phyloP scores from a whole-genome alignment of 1,284 basidiomycete genomes.

The Cryptococcus neoformans region DNA sequence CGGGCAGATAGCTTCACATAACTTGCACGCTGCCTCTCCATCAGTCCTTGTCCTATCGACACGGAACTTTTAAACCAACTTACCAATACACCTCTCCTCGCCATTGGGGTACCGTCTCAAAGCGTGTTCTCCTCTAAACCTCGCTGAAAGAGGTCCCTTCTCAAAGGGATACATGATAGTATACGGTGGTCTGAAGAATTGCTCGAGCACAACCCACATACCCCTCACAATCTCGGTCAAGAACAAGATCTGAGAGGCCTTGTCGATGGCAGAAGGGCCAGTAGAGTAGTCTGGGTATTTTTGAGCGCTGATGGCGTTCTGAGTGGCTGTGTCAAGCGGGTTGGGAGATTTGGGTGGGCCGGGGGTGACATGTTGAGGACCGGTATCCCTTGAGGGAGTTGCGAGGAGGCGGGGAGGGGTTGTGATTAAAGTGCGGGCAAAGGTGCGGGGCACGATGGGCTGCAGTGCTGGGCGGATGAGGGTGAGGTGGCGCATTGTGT shows the following conservation, averaged over 20 bases:
- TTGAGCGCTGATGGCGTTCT: constrained; percentile 9
- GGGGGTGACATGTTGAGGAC: constrained; percentile 21
- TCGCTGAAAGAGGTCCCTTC: constrained; percentile 95
- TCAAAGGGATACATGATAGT: constrained; percentile 90
- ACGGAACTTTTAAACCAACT: constrained; percentile 18
- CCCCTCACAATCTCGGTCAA: constrained; percentile 97
- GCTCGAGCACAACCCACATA: constrained; percentile 99
- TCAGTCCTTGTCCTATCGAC: neutral
- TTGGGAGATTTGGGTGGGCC: constrained; percentile 34
- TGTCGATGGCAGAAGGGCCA: constrained; percentile 88
- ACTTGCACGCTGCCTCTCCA: constrained; percentile 83
- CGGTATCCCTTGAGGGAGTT: constrained; percentile 24
- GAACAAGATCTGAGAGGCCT: constrained; percentile 96
- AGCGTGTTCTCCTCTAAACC: constrained; percentile 99
- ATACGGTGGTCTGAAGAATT: constrained; percentile 94
- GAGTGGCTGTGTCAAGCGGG: constrained; percentile 19
- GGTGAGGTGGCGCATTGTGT: neutral
- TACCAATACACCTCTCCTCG: constrained; percentile 98
- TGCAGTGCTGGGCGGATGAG: neutral
- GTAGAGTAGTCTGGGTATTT: constrained; percentile 47
- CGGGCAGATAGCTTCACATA: constrained; percentile 99
- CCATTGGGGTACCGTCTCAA: constrained; percentile 95
- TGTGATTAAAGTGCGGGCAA: constrained; percentile 8
- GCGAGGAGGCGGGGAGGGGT: constrained; percentile 21
- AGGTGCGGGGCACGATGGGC: neutral